Conservation (phyloP, 1,284 basidiomycete genomes). For the Pseudozyma thailandica region DNA sequence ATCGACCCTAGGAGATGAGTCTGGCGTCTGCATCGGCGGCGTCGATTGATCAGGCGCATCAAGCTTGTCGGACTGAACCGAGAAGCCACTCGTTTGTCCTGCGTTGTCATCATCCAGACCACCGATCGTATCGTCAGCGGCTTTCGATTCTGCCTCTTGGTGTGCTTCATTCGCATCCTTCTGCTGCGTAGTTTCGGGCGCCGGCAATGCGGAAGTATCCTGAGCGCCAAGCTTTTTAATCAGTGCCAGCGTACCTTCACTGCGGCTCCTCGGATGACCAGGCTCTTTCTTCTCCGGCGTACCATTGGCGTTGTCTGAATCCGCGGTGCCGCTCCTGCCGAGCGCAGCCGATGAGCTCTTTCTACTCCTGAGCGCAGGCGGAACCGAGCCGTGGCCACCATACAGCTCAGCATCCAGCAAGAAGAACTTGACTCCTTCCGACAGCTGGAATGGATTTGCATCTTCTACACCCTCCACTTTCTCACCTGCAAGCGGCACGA, state of each 20-base stretch:
- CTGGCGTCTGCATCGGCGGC: constrained; percentile 45
- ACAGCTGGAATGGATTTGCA: constrained; percentile 73
- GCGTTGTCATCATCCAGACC: constrained; percentile 11
- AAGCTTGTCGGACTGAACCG: constrained; percentile 25
- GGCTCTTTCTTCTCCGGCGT: constrained; percentile 6
- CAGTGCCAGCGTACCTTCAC: constrained; percentile 15
- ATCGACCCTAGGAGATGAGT: constrained; percentile 21
- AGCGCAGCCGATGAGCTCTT: constrained; percentile 39
- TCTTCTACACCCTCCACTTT: constrained; percentile 11
- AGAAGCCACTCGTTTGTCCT: constrained; percentile 33
- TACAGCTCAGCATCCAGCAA: constrained; percentile 88
- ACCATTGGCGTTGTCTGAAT: background rate
- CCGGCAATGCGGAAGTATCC: background rate
- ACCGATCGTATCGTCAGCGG: background rate
- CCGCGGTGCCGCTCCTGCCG: background rate
- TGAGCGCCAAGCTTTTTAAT: constrained; percentile 3
- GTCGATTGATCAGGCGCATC: constrained; percentile 27
- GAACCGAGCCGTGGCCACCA: constrained; percentile 33
- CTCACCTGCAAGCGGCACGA: constrained; percentile 67
- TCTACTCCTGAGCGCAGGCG: constrained; percentile 27
- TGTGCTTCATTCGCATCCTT: background rate
- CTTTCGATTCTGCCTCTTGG: background rate
- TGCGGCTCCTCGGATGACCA: constrained; percentile 25
- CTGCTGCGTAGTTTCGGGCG: background rate
- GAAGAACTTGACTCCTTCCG: constrained; percentile 90